A percentile compares a stretch with the other conserved stretches of the same genome.
Evolutionary conservation across 768 basidiomycete genomes (phyloP).

Genomic region (Tricholoma hemisulphureum): DNA sequence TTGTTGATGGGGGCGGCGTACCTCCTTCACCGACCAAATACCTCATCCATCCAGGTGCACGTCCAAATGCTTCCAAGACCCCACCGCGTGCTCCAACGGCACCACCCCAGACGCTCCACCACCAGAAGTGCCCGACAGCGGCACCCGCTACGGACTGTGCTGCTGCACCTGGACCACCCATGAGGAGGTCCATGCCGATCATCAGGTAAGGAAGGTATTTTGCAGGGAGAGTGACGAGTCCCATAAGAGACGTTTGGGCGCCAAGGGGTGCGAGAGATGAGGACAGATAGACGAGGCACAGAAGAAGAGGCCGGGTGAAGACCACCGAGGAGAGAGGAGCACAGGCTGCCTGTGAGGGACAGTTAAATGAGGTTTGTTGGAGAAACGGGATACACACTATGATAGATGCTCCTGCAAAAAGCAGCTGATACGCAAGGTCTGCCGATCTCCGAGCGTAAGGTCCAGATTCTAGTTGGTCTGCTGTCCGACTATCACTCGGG

Average conservation of each 20-base stretch:
- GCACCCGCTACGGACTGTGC: constrained; percentile 63
- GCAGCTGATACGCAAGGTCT: constrained; percentile 76
- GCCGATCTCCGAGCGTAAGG: constrained; percentile 61
- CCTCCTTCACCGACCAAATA: constrained; percentile 44
- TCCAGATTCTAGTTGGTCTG: constrained; percentile 60
- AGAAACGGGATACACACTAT: constrained; percentile 46
- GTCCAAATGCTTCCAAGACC: constrained; percentile 37
- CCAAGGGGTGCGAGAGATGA: constrained; percentile 66
- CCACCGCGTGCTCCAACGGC: constrained; percentile 42
- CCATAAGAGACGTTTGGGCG: constrained; percentile 71
- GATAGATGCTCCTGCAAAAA: constrained; percentile 53
- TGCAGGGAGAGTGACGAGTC: constrained; percentile 71
- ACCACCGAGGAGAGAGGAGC: constrained; percentile 55
- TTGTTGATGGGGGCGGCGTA: constrained; percentile 15
- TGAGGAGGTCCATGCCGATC: constrained; percentile 69
- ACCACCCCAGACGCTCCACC: constrained; percentile 66
- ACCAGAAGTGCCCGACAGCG: constrained; percentile 79
- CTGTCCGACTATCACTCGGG: constrained; percentile 50
- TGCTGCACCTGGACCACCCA: constrained; percentile 56
- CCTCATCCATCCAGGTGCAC: constrained; percentile 61
- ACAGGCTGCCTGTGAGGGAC: constrained; percentile 43
- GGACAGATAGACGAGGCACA: constrained; percentile 67
- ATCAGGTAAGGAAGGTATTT: constrained; percentile 74
- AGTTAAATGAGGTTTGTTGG: background rate
- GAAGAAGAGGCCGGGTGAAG: constrained; percentile 64